Evolutionary conservation across 2,329 filamentous ascomycete genomes (phyloP).

Genomic region (Alternaria metachromatica): DNA sequence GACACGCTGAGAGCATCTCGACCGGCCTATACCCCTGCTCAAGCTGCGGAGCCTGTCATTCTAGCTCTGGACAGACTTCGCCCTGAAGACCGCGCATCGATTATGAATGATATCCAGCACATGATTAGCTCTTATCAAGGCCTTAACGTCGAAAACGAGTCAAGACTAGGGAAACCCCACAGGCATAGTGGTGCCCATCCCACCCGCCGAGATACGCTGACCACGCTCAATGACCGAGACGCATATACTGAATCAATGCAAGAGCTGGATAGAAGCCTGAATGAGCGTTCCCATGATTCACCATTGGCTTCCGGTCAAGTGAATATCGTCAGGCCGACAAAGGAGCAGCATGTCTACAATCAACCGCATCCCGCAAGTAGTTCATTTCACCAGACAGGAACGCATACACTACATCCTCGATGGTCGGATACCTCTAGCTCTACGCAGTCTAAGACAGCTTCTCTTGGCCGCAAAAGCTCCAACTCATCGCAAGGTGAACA

Average conservation of each 20-base stretch:
- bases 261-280: slow-evolving; percentile 14
- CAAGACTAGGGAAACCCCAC: slow-evolving; percentile 3
- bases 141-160: slow-evolving; percentile 10
- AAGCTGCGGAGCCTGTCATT: slow-evolving; percentile 21
- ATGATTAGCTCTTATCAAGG: slow-evolving; percentile 42
- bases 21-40: slow-evolving; percentile 2
- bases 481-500: slow-evolving; percentile 27
- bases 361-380: slow-evolving; percentile 15
- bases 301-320: slow-evolving; percentile 20
- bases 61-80: slow-evolving; percentile 33
- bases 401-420: slow-evolving; percentile 13
- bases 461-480: slow-evolving; percentile 35
- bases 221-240: slow-evolving; percentile 23
- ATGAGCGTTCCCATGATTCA: slow-evolving; percentile 16
- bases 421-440: slow-evolving; percentile 39
- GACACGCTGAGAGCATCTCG: slow-evolving; percentile 10
- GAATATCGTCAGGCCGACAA: slow-evolving; percentile 8
- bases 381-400: slow-evolving; percentile 15
- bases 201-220: slow-evolving; percentile 27
- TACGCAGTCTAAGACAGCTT: slow-evolving; percentile 32
- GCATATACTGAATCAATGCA: slow-evolving; percentile 12
- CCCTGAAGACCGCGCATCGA: slow-evolving; percentile 25
- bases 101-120: slow-evolving; percentile 45
- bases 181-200: slow-evolving; percentile 5
- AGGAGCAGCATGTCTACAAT: slow-evolving; percentile 12